These are phyloP conservation scores for Phytomonas sp. DNA, from an alignment of 208 protist species.

Conservation along the genomic window DNA sequence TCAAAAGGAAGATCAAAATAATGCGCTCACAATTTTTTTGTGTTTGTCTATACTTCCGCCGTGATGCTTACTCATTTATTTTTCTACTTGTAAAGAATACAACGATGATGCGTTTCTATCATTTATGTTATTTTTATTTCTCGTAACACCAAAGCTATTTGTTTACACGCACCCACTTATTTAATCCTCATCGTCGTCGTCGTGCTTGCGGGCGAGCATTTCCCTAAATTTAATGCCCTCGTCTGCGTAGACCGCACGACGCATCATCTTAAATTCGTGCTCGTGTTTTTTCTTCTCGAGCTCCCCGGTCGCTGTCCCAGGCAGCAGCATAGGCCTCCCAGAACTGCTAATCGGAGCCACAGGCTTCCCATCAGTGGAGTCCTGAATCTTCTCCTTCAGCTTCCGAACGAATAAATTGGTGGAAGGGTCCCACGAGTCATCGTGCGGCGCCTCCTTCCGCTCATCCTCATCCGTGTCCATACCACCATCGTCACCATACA, in stretches of 20 bases:
- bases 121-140: background rate
- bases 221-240: conserved; percentile 79
- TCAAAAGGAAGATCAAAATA: background rate
- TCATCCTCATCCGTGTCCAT: conserved; percentile 11
- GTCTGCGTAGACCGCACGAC: conserved; percentile 81
- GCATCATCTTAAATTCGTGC: conserved; percentile 65
- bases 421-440: conserved; percentile 48
- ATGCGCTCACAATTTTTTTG: background rate
- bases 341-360: conserved; percentile 40
- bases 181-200: conserved; percentile 25
- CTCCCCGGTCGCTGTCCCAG: conserved; percentile 40
- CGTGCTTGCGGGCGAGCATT: conserved; percentile 35
- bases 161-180: conserved; percentile 1
- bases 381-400: conserved; percentile 41
- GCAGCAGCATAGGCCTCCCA: conserved; percentile 57
- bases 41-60: no score
- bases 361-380: conserved; percentile 18
- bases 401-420: conserved; percentile 57
- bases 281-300: conserved; percentile 38
- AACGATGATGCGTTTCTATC: background rate
- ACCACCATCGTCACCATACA: conserved; percentile 20
- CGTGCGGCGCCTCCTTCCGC: conserved; percentile 12
- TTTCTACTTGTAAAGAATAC: background rate
- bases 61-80: background rate
- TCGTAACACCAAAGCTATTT: background rate